Conservation (phyloP, 345 rosid species). For the Stellera chamaejasme region DNA sequence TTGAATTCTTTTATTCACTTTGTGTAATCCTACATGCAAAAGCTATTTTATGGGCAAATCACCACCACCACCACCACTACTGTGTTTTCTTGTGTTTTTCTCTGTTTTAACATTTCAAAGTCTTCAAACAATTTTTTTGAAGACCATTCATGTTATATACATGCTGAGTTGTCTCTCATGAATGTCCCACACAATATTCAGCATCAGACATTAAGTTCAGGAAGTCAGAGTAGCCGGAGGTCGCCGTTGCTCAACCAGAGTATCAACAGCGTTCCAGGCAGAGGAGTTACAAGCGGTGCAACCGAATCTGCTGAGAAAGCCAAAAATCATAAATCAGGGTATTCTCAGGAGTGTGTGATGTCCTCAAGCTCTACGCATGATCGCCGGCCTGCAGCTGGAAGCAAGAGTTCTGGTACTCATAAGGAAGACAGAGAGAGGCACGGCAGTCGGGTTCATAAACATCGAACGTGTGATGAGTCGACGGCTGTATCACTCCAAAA, state of each 20-base stretch:
- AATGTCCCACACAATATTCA: slow-evolving; percentile 14
- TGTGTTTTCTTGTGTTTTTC: too few species aligned
- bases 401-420: slow-evolving; percentile 10
- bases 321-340: slow-evolving; percentile 9
- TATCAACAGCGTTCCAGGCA: slow-evolving; percentile 8
- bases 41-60: too few species aligned
- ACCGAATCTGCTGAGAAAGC: slow-evolving; percentile 12
- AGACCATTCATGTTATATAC: too few species aligned
- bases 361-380: slow-evolving; percentile 11
- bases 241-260: slow-evolving; percentile 19
- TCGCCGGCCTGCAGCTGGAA: slow-evolving; percentile 9
- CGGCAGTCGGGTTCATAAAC: slow-evolving; percentile 16
- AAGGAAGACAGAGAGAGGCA: slow-evolving; percentile 25
- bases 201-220: slow-evolving; percentile 19
- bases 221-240: slow-evolving; percentile 14
- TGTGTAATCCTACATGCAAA: too few species aligned
- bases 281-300: slow-evolving; percentile 6
- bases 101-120: too few species aligned
- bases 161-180: slow-evolving; percentile 23
- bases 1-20: too few species aligned
- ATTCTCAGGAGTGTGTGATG: slow-evolving; percentile 13
- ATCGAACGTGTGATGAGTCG: slow-evolving; percentile 7
- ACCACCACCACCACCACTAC: too few species aligned
- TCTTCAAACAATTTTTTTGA: too few species aligned
- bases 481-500: slow-evolving; percentile 17